Conservation (phyloP, 1,284 basidiomycete species). For the Ganoderma multipileum region DNA sequence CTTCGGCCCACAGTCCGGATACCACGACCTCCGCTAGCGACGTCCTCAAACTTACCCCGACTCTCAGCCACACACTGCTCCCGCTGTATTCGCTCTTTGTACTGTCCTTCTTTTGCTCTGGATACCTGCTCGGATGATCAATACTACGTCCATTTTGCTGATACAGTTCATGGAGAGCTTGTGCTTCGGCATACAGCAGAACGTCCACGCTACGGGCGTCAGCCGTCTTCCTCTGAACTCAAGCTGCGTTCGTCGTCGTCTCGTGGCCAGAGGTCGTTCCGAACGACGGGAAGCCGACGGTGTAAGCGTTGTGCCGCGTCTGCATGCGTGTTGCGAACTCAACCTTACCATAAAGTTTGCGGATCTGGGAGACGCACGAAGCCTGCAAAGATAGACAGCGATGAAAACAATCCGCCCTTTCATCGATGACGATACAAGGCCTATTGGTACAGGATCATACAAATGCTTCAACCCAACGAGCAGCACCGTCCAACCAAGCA, state of each 20-base stretch:
- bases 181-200: background rate
- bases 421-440: background rate
- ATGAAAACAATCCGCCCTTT: background rate
- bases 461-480: background rate
- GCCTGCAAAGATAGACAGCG: background rate
- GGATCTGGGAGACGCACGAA: background rate
- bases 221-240: background rate
- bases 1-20: slow-evolving; percentile 13
- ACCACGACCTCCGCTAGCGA: slow-evolving; percentile 18
- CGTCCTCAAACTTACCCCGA: slow-evolving; percentile 9
- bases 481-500: slow-evolving; percentile 4
- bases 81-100: slow-evolving; percentile 28
- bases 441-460: slow-evolving; percentile 25
- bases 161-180: background rate
- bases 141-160: background rate
- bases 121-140: slow-evolving; percentile 21
- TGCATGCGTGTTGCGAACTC: background rate
- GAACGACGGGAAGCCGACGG: slow-evolving; percentile 7
- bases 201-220: background rate
- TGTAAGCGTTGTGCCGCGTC: background rate
- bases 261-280: background rate
- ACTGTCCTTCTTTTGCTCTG: slow-evolving; percentile 18
- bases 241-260: background rate
- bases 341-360: background rate
- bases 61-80: slow-evolving; percentile 17